phyloP scores from a whole-genome alignment of 768 basidiomycete genomes.

The Serendipita sp. region DNA sequence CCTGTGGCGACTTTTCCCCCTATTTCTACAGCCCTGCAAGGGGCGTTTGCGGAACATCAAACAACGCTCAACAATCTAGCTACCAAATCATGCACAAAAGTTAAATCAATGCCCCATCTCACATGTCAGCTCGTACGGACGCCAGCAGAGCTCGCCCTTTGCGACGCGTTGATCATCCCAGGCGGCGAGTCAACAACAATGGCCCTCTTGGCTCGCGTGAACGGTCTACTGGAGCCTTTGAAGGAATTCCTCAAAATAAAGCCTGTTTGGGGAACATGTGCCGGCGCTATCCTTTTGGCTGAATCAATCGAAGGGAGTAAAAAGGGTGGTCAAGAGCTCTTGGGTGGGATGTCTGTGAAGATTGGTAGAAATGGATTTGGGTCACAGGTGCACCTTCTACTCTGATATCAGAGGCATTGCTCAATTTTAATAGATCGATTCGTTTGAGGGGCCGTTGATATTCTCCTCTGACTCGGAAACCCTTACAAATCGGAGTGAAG shows the following conservation, averaged over 20 bases:
- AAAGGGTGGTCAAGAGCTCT: constrained; percentile 73
- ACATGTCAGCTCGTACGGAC: constrained; percentile 43
- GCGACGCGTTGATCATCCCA: constrained; percentile 81
- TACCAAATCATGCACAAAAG: constrained; percentile 26
- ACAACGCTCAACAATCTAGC: constrained; percentile 43
- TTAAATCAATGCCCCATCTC: constrained; percentile 15
- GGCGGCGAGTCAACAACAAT: constrained; percentile 97
- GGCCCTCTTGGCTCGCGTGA: constrained; percentile 50
- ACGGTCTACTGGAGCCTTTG: constrained; percentile 69
- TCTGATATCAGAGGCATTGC: not conserved
- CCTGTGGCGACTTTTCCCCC: not conserved
- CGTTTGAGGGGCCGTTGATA: constrained; percentile 63
- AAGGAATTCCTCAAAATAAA: constrained; percentile 50
- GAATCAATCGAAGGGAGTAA: constrained; percentile 58
- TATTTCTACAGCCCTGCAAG: constrained; percentile 56
- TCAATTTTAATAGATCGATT: constrained; percentile 46
- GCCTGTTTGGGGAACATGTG: constrained; percentile 91
- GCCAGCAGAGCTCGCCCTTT: constrained; percentile 51
- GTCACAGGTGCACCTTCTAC: constrained; percentile 47
- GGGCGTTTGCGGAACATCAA: constrained; percentile 83
- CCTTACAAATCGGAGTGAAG: constrained; percentile 37
- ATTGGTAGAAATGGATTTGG: constrained; percentile 88
- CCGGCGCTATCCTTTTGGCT: constrained; percentile 81
- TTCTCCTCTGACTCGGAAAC: constrained; percentile 31
- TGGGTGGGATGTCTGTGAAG: constrained; percentile 63